Conservation (phyloP, 768 basidiomycete genomes). For the Leccinum longicurvipes region DNA sequence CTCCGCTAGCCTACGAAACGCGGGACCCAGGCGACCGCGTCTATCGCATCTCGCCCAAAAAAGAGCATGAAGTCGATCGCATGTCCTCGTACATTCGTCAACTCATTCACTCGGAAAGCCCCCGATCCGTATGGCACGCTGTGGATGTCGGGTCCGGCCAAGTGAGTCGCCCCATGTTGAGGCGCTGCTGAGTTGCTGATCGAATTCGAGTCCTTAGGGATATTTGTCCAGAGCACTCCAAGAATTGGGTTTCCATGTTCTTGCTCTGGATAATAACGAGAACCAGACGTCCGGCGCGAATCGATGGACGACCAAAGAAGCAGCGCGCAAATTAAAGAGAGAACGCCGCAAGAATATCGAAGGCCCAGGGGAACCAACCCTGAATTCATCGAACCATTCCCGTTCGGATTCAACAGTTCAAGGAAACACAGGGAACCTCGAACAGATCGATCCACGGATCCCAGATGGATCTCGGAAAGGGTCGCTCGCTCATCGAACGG, state of each 20-base stretch:
- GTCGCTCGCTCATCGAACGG: conserved; percentile 53
- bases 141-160: conserved; percentile 79
- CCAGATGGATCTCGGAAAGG: conserved; percentile 13
- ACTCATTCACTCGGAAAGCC: conserved; percentile 29
- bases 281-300: conserved; percentile 59
- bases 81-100: conserved; percentile 55
- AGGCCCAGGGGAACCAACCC: neutral
- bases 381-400: neutral
- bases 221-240: conserved; percentile 56
- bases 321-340: conserved; percentile 15
- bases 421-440: neutral
- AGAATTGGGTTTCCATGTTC: conserved; percentile 42
- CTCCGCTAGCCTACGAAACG: conserved; percentile 6
- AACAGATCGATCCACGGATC: neutral
- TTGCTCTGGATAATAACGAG: conserved; percentile 64
- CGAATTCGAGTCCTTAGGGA: conserved; percentile 38
- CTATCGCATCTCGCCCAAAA: conserved; percentile 72
- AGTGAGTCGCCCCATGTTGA: conserved; percentile 32
- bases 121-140: conserved; percentile 37
- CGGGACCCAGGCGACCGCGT: conserved; percentile 4
- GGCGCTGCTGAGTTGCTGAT: neutral
- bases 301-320: conserved; percentile 36
- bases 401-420: neutral
- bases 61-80: conserved; percentile 64
- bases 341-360: conserved; percentile 8